Base-by-base conservation (phyloP, 148 eudicot species). In the Gaultheria prostrata region DNA sequence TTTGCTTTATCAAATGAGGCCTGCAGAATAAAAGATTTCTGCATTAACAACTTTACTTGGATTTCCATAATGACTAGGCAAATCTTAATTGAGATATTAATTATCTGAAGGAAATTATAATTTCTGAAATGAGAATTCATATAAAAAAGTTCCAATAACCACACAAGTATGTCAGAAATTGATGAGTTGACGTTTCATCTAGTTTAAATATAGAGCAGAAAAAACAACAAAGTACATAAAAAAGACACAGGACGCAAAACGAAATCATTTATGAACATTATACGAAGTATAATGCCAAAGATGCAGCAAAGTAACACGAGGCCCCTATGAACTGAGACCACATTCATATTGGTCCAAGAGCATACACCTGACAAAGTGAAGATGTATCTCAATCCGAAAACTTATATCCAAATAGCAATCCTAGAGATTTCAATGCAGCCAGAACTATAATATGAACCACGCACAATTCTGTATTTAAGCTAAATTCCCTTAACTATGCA, bases 1-100 rank as follows among this genome's bases (percentile, higher is more conserved):
- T 84, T 82, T 28, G 84, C 86, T 67, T 75, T 76, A 7, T 72
- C 80, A 51, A 80, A 76, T 43, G 87, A 54, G 83, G 72, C 80
- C 86, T 84, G 30, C 78, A 57, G 26, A 79, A 79, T 71, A 75
- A 4, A 18, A 59, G 33, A 43, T 53, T 33, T 24, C 26, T 59
- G 14, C 39, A 32, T 77, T 32, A 59, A 51, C 33, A 24, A 65
- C 30, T 53, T 77, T 8, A n/a, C 12, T 8, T 8, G 51, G 51
- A 49, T 49, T 49, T 8, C 14, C 7, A 21, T 59, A 59, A 57
- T 6, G 24, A 57, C 3, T n/a, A 59, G 28, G 30, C 3, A 61
- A n/a, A 61, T 18, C 28, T 21, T 61, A n/a, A 61, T 61, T 21
- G 28, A n/a, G 67, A 6, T 26, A 61, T 39, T 39, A 39, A 39